Conservation (phyloP, 2,329 filamentous ascomycete species). For the Cladophialophora yegresii region DNA sequence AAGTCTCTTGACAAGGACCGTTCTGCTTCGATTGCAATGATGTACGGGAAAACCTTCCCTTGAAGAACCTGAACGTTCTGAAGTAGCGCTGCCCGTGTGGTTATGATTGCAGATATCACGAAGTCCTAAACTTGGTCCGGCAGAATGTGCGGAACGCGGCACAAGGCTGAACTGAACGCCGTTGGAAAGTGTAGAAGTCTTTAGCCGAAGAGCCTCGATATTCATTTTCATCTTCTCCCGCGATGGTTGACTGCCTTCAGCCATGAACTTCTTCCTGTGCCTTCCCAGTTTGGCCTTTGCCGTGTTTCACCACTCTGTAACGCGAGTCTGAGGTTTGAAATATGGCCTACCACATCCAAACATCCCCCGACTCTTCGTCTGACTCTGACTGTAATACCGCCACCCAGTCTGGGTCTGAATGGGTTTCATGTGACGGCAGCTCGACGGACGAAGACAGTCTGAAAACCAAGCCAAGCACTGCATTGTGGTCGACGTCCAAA, state of each 20-base stretch:
- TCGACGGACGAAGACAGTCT: conserved; percentile 9
- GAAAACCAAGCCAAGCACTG: neutral
- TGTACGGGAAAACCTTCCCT: neutral
- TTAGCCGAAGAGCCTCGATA: neutral
- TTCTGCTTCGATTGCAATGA: neutral
- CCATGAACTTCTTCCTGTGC: neutral
- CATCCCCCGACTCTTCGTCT: conserved; percentile 9
- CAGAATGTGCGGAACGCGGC: neutral
- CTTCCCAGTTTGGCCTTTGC: neutral
- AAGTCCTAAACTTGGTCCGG: neutral
- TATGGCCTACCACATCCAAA: conserved; percentile 14
- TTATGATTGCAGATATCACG: neutral
- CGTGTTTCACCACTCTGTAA: conserved; percentile 10
- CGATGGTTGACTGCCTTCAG: neutral
- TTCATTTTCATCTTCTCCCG: neutral
- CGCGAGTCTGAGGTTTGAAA: conserved; percentile 4
- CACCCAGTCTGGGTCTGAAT: conserved; percentile 26
- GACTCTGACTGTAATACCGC: conserved; percentile 11
- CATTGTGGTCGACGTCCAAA: conserved; percentile 20
- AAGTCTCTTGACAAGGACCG: neutral
- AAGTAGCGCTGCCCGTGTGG: neutral
- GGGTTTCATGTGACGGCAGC: conserved; percentile 27
- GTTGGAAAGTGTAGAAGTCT: neutral
- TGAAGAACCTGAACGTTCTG: neutral
- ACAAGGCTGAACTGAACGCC: neutral